Evolutionary conservation across 495 filamentous ascomycete genomes (phyloP).

Genomic region (Penicillium desertorum): DNA sequence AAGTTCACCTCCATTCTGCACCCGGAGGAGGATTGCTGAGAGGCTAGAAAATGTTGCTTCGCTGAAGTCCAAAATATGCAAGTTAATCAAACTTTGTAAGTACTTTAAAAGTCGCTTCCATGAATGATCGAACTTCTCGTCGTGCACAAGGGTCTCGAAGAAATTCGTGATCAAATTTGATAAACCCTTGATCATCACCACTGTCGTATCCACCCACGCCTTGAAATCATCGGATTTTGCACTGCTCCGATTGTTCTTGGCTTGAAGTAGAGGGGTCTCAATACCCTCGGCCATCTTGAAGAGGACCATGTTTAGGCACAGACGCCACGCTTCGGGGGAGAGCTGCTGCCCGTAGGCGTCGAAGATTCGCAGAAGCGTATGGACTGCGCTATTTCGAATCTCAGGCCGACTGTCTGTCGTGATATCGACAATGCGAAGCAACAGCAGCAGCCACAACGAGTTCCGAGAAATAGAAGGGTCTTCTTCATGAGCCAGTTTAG

Average conservation of each 20-base stretch:
- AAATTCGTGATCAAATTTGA: constrained; percentile 67
- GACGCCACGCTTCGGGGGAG: constrained; percentile 73
- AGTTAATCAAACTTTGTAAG: constrained; percentile 58
- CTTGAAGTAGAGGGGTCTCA: constrained; percentile 26
- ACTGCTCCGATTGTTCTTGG: constrained; percentile 25
- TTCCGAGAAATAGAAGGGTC: constrained; percentile 44
- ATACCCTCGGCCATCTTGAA: constrained; percentile 67
- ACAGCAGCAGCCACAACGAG: constrained; percentile 79
- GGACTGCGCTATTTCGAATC: constrained; percentile 85
- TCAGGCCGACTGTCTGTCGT: constrained; percentile 78
- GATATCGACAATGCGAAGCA: constrained; percentile 74
- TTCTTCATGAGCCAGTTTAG: constrained; percentile 32
- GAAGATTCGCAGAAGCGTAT: constrained; percentile 87
- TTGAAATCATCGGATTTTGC: constrained; percentile 35
- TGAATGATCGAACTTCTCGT: constrained; percentile 57
- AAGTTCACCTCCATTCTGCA: constrained; percentile 45
- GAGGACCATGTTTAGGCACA: constrained; percentile 77
- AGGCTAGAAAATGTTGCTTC: constrained; percentile 70
- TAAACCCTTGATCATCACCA: constrained; percentile 68
- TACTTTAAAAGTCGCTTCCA: constrained; percentile 70
- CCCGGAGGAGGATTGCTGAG: constrained; percentile 62
- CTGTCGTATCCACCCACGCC: constrained; percentile 75
- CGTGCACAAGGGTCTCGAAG: constrained; percentile 57
- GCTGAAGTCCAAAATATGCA: constrained; percentile 65
- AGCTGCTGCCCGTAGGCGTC: constrained; percentile 85